Conservation (phyloP, 495 filamentous ascomycete genomes). For the Xeromyces bisporus region DNA sequence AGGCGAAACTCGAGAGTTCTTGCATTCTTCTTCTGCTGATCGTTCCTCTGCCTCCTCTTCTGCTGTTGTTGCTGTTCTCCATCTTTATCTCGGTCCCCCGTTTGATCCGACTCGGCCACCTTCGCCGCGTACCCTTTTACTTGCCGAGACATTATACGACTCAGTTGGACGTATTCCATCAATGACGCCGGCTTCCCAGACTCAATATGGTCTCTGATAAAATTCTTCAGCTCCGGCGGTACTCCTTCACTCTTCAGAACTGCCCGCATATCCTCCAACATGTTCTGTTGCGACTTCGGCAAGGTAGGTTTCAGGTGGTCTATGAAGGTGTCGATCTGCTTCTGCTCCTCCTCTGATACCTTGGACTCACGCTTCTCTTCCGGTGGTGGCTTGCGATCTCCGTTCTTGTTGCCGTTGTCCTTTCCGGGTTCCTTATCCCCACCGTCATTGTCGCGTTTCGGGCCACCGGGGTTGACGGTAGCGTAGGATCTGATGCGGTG, state of each 20-base stretch:
- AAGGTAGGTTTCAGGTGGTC: constrained; percentile 14
- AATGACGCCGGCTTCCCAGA: constrained; percentile 15
- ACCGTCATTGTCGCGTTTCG: constrained; percentile 25
- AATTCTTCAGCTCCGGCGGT: constrained; percentile 14
- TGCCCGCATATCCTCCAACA: constrained; percentile 16
- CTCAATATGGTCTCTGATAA: constrained; percentile 17
- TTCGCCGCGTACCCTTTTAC: constrained; percentile 30
- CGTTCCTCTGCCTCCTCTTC: constrained; percentile 11
- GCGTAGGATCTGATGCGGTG: constrained; percentile 39
- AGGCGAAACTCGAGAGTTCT: constrained; percentile 34
- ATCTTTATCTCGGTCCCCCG: constrained; percentile 11
- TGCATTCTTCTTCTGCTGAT: constrained; percentile 8
- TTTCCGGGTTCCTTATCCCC: constrained; percentile 11
- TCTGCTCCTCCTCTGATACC: constrained; percentile 21
- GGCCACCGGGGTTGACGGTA: constrained; percentile 27
- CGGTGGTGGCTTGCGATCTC: constrained; percentile 16
- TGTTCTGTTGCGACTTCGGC: constrained; percentile 12
- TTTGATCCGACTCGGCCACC: constrained; percentile 5
- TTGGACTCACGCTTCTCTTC: constrained; percentile 18
- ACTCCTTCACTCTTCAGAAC: constrained; percentile 19
- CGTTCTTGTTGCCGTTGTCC: constrained; percentile 10
- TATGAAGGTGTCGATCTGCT: constrained; percentile 17
- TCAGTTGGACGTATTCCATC: constrained; percentile 22
- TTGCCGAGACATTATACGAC: constrained; percentile 21
- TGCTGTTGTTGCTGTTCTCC: constrained; percentile 10